phyloP scores from a whole-genome alignment of 306 rosid species.

The Citrullus colocynthis region DNA sequence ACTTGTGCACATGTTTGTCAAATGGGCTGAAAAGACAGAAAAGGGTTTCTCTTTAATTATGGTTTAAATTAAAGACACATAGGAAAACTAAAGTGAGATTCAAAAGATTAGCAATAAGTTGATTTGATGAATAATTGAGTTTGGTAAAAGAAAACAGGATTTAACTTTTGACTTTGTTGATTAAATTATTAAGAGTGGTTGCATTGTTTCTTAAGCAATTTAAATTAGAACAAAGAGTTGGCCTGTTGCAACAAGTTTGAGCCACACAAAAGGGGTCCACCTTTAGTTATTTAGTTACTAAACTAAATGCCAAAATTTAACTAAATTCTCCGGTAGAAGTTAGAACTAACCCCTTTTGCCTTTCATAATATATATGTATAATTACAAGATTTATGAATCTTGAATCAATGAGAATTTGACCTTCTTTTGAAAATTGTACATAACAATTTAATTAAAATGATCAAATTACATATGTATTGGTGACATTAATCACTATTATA shows the following conservation, averaged over 20 bases:
- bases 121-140: background rate
- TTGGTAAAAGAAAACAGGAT: background rate
- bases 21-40: background rate
- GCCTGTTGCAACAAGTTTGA: background rate
- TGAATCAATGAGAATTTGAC: background rate
- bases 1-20: background rate
- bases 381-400: background rate
- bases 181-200: slow-evolving; percentile 2
- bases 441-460: background rate
- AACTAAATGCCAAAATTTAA: background rate
- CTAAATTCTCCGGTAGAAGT: background rate
- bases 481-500: too few relatives aligned
- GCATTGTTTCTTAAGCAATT: slow-evolving; percentile 1
- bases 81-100: background rate
- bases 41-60: background rate
- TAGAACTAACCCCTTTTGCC: background rate
- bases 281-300: background rate
- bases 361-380: background rate
- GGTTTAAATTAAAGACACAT: background rate
- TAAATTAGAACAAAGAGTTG: background rate
- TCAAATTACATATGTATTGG: background rate
- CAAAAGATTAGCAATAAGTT: background rate
- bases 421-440: background rate
- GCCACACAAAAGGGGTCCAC: background rate
- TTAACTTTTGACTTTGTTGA: background rate